These are phyloP conservation scores for Fragaria ananassa DNA, from an alignment of 306 rosid species.

Conservation along the genomic window DNA sequence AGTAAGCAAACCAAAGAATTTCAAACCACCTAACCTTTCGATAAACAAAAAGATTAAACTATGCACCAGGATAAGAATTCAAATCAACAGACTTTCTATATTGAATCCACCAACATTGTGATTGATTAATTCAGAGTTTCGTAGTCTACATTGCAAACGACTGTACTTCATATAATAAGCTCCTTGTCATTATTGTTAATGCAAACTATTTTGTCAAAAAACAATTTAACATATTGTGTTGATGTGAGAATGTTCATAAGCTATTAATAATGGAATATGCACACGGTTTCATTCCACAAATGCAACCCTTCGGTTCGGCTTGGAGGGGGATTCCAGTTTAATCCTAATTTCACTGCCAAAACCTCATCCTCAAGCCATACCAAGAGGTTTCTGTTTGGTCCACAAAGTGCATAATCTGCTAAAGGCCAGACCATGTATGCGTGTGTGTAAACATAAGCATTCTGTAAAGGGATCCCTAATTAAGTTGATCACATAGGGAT, in stretches of 20 bases:
- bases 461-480: not conserved
- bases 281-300: not conserved
- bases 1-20: conserved; percentile 8
- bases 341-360: not conserved
- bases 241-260: not conserved
- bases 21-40: not conserved
- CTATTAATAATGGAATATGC: not conserved
- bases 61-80: not conserved
- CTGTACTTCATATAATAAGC: not conserved
- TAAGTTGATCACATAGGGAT: not conserved
- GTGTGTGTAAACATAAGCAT: not conserved
- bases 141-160: not conserved
- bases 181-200: not conserved
- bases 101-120: not conserved
- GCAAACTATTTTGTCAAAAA: not conserved
- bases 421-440: not conserved
- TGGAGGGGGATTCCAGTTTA: not conserved
- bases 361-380: not conserved
- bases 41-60: not conserved
- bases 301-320: not conserved
- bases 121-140: not conserved
- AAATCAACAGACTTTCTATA: not conserved
- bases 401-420: not conserved
- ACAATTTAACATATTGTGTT: not conserved
- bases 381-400: not conserved